A percentile compares a stretch with the other conserved stretches of the same genome.
phyloP scores from a whole-genome alignment of 495 filamentous ascomycete species.

The Neohortaea acidophila region DNA sequence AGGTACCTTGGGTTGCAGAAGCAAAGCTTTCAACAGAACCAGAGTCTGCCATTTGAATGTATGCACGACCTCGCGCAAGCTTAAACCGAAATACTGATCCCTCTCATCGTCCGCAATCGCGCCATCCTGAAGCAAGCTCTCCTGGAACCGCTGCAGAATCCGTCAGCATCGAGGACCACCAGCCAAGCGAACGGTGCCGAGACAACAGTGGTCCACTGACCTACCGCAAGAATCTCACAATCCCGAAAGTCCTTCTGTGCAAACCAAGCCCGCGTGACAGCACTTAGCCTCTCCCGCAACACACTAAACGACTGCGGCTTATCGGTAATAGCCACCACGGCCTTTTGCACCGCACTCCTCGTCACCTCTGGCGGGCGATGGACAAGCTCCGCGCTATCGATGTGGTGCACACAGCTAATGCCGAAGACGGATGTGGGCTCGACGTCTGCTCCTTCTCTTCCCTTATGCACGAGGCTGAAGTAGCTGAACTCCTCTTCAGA shows the following conservation, averaged over 20 bases:
- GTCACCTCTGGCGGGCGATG: constrained; percentile 78
- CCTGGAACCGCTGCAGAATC: constrained; percentile 60
- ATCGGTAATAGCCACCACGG: constrained; percentile 91
- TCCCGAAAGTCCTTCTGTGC: constrained; percentile 71
- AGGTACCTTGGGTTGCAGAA: constrained; percentile 83
- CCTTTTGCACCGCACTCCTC: constrained; percentile 90
- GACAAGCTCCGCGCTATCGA: constrained; percentile 63
- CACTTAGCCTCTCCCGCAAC: constrained; percentile 60
- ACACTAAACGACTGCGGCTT: constrained; percentile 46
- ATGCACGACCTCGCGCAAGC: constrained; percentile 77
- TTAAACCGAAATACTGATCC: constrained; percentile 82
- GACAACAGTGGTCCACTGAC: constrained; percentile 14
- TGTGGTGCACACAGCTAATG: constrained; percentile 85
- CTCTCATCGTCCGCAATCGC: constrained; percentile 53
- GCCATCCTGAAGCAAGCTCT: constrained; percentile 58
- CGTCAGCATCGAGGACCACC: neutral
- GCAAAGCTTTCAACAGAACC: constrained; percentile 80
- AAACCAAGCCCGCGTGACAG: constrained; percentile 94
- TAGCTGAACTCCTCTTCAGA: constrained; percentile 93
- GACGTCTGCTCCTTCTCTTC: constrained; percentile 18
- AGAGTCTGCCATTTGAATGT: constrained; percentile 89
- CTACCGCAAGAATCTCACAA: constrained; percentile 53
- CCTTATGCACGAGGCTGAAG: constrained; percentile 73
- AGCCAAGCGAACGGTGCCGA: neutral
- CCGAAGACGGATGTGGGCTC: constrained; percentile 70